Base-by-base conservation (phyloP, 2,329 filamentous ascomycete genomes). In the Stylonectria norvegica region DNA sequence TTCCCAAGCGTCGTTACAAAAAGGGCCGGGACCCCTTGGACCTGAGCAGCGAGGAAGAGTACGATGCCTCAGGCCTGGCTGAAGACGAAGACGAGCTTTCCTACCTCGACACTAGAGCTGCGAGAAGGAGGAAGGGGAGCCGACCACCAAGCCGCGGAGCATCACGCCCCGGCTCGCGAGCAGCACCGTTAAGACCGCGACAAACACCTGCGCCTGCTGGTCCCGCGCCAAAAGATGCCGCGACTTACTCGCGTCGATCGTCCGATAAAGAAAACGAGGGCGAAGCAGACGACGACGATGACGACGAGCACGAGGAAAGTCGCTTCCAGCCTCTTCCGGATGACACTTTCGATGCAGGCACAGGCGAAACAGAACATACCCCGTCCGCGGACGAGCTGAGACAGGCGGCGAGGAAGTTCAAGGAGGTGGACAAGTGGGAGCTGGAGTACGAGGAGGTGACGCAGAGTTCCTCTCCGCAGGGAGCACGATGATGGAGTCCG, bases 401-500 rank as follows among this genome's bases (percentile, higher is more conserved):
- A 61, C 67, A 71, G 35, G 77, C 79, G 28, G 70, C 70, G 8
- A 72, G 68, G 57, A 85, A 85, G 62, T 86, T 86, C 53, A 72
- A 76, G 59, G 81, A 85, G 62, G 82, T 86, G 28, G 82, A 86
- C 59, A 69, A 73, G 62, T 86, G 81, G 80, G 72, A 82, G 63
- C 64, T 86, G 45, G 78, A 80, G 36, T 86, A 78, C 61, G 82
- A 86, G 65, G 79, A 81, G 50, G 71, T 80, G 34, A 72, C 71
- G 16, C 72, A 76, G 59, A 71, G 70, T 45, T 75, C 72, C 42
- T 79, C 77, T 15, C 76, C 76, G 2, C 62, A 63, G 25, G 69
- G 71, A 49, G 75, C 70, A 29, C 67, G 76, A 42, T 80, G 44
- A 59, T 36, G 20, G 15, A 16, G 5, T 14, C 19, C n/a, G 14